A percentile compares a stretch with the other conserved stretches of the same genome.
Evolutionary conservation across 2,329 filamentous ascomycete species (phyloP).

Genomic region (Samsoniella hepiali): DNA sequence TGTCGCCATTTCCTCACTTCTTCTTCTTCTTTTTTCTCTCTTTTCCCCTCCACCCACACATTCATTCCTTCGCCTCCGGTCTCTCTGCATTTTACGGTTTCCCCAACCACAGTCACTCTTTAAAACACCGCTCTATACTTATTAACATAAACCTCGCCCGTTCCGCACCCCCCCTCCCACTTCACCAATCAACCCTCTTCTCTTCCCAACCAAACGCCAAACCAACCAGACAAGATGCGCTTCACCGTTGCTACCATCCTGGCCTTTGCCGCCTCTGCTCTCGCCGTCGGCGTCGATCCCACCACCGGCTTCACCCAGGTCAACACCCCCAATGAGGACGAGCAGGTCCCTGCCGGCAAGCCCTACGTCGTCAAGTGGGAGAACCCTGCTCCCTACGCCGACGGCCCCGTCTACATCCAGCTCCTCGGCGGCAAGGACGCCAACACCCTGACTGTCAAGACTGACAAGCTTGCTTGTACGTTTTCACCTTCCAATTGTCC

Average conservation of each 20-base stretch:
- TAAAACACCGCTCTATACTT: constrained; percentile 1
- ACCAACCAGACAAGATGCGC: constrained; percentile 47
- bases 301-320: constrained; percentile 56
- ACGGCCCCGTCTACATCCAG: constrained; percentile 47
- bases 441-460: constrained; percentile 37
- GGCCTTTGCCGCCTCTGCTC: constrained; percentile 48
- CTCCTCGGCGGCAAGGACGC: constrained; percentile 52
- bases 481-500: constrained; percentile 21
- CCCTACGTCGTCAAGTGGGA: constrained; percentile 52
- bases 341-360: constrained; percentile 47
- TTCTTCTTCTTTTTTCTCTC: neutral
- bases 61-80: neutral
- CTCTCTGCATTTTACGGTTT: neutral
- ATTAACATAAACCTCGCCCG: neutral
- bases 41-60: neutral
- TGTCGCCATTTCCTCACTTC: neutral
- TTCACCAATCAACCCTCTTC: neutral
- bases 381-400: constrained; percentile 38
- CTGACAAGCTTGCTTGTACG: constrained; percentile 50
- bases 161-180: neutral
- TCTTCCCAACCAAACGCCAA: neutral
- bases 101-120: constrained; percentile 14
- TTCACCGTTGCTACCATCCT: constrained; percentile 49
- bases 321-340: constrained; percentile 42
- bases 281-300: constrained; percentile 41